Conservation (phyloP, 495 filamentous ascomycete species). For the Aspergillus campestris region DNA sequence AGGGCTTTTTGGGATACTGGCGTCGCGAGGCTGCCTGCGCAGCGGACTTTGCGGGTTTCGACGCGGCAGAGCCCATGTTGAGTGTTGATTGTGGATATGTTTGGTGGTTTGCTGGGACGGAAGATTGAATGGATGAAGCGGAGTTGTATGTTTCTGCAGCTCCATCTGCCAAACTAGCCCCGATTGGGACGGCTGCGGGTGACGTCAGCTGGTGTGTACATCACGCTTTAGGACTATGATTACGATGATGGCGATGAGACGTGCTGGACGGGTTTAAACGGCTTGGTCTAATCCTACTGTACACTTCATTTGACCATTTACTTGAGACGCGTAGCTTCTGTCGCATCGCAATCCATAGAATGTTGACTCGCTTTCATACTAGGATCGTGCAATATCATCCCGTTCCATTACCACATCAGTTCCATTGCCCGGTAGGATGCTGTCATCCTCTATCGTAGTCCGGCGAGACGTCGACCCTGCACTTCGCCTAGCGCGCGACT, state of each 20-base stretch:
- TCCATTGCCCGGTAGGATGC: conserved; percentile 2
- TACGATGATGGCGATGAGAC: background rate
- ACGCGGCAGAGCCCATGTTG: conserved; percentile 54
- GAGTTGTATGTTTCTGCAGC: conserved; percentile 7
- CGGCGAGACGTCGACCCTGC: conserved; percentile 73
- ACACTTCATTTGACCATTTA: no score
- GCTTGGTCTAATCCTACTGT: no score
- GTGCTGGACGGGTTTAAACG: background rate
- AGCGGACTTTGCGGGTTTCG: conserved; percentile 52
- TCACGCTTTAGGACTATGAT: background rate
- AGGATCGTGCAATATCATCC: no score
- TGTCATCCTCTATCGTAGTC: conserved; percentile 49
- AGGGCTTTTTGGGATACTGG: conserved; percentile 47
- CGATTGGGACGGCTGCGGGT: conserved; percentile 9
- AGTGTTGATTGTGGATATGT: background rate
- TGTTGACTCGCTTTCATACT: no score
- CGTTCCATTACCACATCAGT: conserved; percentile 5
- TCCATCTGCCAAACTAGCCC: conserved; percentile 3
- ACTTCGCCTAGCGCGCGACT: conserved; percentile 90
- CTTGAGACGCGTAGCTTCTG: no score
- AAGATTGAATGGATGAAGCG: conserved; percentile 8
- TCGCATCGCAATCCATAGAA: no score
- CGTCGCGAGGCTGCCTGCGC: conserved; percentile 42
- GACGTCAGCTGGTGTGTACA: conserved; percentile 10
- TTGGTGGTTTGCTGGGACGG: background rate